Percentiles rank a stretch among this genome's conserved stretches.
Evolutionary conservation across 306 rosid species (phyloP).

Genomic region (Rosa persica): DNA sequence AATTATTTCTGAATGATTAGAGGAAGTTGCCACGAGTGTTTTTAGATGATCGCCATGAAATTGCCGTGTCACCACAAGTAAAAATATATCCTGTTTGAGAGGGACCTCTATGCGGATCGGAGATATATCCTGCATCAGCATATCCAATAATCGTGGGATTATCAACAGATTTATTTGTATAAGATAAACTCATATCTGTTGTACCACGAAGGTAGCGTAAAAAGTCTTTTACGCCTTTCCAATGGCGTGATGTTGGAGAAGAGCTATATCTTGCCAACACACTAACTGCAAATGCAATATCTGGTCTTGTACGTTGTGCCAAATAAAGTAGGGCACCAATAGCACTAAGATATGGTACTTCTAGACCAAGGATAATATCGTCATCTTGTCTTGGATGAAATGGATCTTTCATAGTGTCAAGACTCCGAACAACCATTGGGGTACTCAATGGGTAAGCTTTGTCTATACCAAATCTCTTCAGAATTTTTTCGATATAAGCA

Average conservation of each 20-base stretch:
- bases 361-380: slow-evolving; percentile 1
- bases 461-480: not conserved
- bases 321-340: not conserved
- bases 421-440: not conserved
- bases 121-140: no score
- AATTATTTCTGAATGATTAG: slow-evolving; percentile 2
- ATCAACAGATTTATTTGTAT: no score
- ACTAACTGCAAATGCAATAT: not conserved
- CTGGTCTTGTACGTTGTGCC: no score
- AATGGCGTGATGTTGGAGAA: not conserved
- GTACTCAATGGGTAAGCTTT: slow-evolving; percentile 1
- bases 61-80: no score
- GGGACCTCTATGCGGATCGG: no score
- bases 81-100: no score
- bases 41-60: no score
- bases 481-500: not conserved
- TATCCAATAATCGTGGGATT: no score
- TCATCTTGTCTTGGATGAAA: no score
- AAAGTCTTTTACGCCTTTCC: not conserved
- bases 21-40: not conserved
- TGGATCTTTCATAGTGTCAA: not conserved
- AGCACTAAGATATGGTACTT: slow-evolving; percentile 15
- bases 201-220: not conserved
- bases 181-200: no score
- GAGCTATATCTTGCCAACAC: slow-evolving; percentile 9